Evolutionary conservation across 2,329 filamentous ascomycete genomes (phyloP), one percentile per base, ranked within the genome.

Genomic region (Colletotrichum horii): DNA sequence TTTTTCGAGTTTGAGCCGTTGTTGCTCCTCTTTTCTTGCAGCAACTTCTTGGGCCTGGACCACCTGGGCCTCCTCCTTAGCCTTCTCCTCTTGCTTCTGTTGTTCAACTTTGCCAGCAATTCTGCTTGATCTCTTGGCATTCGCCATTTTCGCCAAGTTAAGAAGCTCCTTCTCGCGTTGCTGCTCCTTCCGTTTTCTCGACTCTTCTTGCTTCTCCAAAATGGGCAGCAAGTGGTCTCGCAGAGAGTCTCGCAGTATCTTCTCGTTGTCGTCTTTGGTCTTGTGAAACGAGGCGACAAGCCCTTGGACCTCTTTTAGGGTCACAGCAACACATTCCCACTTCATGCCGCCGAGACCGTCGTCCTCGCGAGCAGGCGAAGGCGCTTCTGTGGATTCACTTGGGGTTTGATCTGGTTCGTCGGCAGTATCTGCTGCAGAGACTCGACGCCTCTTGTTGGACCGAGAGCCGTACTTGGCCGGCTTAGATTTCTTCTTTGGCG

Each of bases 251-350:
- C 93, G 90, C 16, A 99, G 84, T 8, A 93, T 87, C 83, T 95
- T 96, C 84, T 98, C 96, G 80, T 98, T 96, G 7, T 92, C 89
- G 82, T 98, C 95, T 71, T 93, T 93, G 38, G 93, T 95, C 79
- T 94, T 95, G 60, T 91, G 90, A 48, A 98, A 91, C 0, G 89
- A 91, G 8, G 91, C 88, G 70, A 98, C 83, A 75, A 98, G 94
- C 2, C 87, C 84, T 68, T 91, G 91, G 77, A 98, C 95, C 68
- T 99, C 95, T 22, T 93, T 88, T 24, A 98, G 86, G 1, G 93
- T 95, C 70, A 98, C 91, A 52, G 96, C 97, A 56, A 99, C 81
- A 81, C 96, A 98, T 83, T 98, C 96, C 96, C 97, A 99, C 76
- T 91, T 94, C 85, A 93, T 94, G 8, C 92, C 93, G 22, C 93